Percentiles rank a stretch among this genome's conserved stretches.
Evolutionary conservation across 148 eudicot genomes (phyloP).

Genomic region (Cornus kousa): DNA sequence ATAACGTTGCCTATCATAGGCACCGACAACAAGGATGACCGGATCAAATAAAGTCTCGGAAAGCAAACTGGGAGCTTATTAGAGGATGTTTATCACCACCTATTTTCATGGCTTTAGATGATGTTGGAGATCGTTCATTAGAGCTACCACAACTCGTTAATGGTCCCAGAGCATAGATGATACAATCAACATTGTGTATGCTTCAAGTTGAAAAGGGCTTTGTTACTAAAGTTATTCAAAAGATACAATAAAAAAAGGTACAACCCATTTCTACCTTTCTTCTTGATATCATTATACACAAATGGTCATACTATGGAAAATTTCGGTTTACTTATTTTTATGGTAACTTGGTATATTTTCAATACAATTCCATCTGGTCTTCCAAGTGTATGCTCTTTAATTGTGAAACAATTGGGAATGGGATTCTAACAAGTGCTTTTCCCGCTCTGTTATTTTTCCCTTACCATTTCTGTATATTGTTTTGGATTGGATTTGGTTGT

Average conservation of each 20-base stretch:
- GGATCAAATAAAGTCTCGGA: conserved; percentile 20
- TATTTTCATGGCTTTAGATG: conserved; percentile 40
- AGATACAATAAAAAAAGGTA: conserved; percentile 45
- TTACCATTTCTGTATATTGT: no score
- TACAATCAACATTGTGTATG: conserved; percentile 72
- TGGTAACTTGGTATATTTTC: background rate
- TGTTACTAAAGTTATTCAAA: conserved; percentile 52
- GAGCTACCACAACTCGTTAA: conserved; percentile 47
- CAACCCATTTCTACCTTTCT: conserved; percentile 26
- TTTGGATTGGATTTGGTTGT: no score
- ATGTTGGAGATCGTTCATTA: conserved; percentile 9
- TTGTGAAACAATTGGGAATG: no score
- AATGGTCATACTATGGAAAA: no score
- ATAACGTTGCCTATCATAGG: no score
- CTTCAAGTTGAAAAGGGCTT: conserved; percentile 60
- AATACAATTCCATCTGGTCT: background rate
- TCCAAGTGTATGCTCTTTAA: no score
- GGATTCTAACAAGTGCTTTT: background rate
- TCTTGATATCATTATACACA: no score
- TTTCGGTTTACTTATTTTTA: no score
- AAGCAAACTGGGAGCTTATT: conserved; percentile 64
- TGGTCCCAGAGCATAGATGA: conserved; percentile 12
- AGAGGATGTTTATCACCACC: conserved; percentile 85
- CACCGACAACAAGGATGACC: no score
- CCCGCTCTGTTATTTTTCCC: background rate